These are phyloP conservation scores for Beauveria pseudobassiana DNA, from an alignment of 2,329 filamentous ascomycete genomes.

Conservation along the genomic window DNA sequence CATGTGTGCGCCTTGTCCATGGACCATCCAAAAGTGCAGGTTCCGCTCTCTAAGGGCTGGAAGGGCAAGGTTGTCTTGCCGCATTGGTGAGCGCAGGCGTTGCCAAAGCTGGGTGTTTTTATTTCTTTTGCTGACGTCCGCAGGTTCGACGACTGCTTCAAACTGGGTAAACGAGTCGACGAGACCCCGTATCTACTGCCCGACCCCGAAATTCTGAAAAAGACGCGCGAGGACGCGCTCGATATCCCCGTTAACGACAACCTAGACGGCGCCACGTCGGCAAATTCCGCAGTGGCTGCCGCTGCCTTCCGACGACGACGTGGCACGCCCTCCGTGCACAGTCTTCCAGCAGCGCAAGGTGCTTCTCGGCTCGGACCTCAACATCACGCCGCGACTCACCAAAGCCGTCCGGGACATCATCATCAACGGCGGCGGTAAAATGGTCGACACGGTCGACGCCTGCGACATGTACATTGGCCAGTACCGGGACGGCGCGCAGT, in stretches of 20 bases:
- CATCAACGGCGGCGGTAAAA: slow-evolving; percentile 57
- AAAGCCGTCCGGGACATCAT: slow-evolving; percentile 67
- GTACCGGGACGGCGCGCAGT: slow-evolving; percentile 75
- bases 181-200: slow-evolving; percentile 82
- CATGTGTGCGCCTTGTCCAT: slow-evolving; percentile 79
- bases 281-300: slow-evolving; percentile 36
- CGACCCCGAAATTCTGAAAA: slow-evolving; percentile 72
- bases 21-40: slow-evolving; percentile 63
- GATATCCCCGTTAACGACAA: slow-evolving; percentile 50
- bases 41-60: slow-evolving; percentile 56
- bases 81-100: slow-evolving; percentile 60
- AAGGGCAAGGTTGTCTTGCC: slow-evolving; percentile 81
- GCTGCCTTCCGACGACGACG: slow-evolving; percentile 33
- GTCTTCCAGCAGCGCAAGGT: slow-evolving; percentile 75
- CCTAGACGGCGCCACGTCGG: slow-evolving; percentile 59
- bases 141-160: slow-evolving; percentile 95
- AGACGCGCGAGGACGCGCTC: slow-evolving; percentile 47
- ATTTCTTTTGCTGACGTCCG: background rate
- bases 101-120: background rate
- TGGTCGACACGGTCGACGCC: slow-evolving; percentile 57
- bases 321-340: slow-evolving; percentile 46
- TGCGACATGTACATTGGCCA: slow-evolving; percentile 84
- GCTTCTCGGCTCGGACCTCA: slow-evolving; percentile 68
- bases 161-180: slow-evolving; percentile 82
- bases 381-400: slow-evolving; percentile 58